Percentiles rank a stretch among this genome's conserved stretches.
Conservation (phyloP, 106 monocot genomes). For the Dioscorea dumetorum region DNA sequence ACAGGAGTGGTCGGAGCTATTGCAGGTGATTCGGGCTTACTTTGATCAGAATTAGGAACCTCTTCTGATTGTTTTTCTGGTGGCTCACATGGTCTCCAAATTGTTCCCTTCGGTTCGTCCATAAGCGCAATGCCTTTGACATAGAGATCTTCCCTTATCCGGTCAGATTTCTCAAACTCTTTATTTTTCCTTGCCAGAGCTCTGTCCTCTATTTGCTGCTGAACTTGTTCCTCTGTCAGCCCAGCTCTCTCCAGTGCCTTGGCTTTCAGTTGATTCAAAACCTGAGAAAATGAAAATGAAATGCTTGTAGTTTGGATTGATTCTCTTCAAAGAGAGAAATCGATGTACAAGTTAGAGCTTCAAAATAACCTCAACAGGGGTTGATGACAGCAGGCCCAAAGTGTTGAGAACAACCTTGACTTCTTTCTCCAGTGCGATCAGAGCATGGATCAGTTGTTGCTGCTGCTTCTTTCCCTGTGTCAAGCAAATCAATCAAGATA, state of each 20-base stretch:
- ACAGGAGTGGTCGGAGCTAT: neutral
- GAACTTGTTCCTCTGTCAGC: slow-evolving; percentile 54
- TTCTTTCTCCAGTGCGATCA: slow-evolving; percentile 67
- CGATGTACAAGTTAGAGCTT: neutral
- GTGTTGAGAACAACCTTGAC: slow-evolving; percentile 52
- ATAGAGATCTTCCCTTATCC: slow-evolving; percentile 59
- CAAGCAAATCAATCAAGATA: no score
- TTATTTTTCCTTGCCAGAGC: slow-evolving; percentile 69
- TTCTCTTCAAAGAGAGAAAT: neutral
- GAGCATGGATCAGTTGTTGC: slow-evolving; percentile 34
- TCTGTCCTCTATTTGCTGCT: slow-evolving; percentile 60
- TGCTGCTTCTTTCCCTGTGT: slow-evolving; percentile 61
- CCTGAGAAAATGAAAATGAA: slow-evolving; percentile 17
- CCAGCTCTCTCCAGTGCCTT: slow-evolving; percentile 77
- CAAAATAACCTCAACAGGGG: slow-evolving; percentile 44
- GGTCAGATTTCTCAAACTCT: slow-evolving; percentile 66
- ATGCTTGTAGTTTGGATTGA: neutral
- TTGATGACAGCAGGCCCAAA: slow-evolving; percentile 54
- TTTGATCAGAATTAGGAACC: neutral
- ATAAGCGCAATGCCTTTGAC: slow-evolving; percentile 62
- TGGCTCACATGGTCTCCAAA: slow-evolving; percentile 77
- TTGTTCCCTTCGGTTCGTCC: slow-evolving; percentile 74
- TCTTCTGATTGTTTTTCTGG: slow-evolving; percentile 31
- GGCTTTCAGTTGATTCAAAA: slow-evolving; percentile 65
- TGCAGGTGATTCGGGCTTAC: neutral